Evolutionary conservation across 116 monocot species (phyloP), one percentile per base, ranked within the genome.

Genomic region (Papilionanthe hybrid): DNA sequence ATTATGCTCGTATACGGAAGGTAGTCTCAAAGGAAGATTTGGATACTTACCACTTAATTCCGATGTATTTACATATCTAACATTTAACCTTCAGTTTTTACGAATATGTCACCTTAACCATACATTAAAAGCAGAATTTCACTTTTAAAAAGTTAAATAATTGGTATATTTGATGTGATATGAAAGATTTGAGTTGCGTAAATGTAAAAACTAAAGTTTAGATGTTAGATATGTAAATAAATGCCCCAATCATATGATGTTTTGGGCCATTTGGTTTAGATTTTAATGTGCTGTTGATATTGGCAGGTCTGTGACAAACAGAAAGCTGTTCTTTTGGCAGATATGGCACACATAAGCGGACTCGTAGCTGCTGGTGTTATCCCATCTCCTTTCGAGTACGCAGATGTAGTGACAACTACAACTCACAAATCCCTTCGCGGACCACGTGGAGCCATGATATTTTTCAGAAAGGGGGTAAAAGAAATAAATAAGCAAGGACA

Each of bases 341-440:
- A 99, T 66, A 97, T 97, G 94, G 97, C 97, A 77, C 97, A 97
- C 78, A 97, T 97, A 78, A 94, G 94, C 86, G 97, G 97, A 9
- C 83, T 97, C 44, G 97, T 97, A 65, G 97, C 97, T 63, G 97
- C 92, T 84, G 94, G 82, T 85, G 97, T 97, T 79, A 89, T 94
- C 75, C 94, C 97, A 74, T 92, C 92, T 78, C 97, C 94, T 77
- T 97, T 97, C 82, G 92, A 97, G n/a, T 91, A 94, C 80, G 92
- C 92, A 72, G 97, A 97, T 87, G 83, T 97, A 20, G 94, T 97
- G 42, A 97, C 97, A 37, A 97, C 97, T 22, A 97, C 99, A 55
- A 99, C 99, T 55, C 99, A 99, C 89, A 99, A 99, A 76, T 95
- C 95, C 22, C 95, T 99, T 57, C 91, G 99, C 77, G 99, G 99